A percentile compares a stretch with the other conserved stretches of the same genome.
Evolutionary conservation across 1,284 basidiomycete species (phyloP).

Genomic region (Ustilago shanxiensis): DNA sequence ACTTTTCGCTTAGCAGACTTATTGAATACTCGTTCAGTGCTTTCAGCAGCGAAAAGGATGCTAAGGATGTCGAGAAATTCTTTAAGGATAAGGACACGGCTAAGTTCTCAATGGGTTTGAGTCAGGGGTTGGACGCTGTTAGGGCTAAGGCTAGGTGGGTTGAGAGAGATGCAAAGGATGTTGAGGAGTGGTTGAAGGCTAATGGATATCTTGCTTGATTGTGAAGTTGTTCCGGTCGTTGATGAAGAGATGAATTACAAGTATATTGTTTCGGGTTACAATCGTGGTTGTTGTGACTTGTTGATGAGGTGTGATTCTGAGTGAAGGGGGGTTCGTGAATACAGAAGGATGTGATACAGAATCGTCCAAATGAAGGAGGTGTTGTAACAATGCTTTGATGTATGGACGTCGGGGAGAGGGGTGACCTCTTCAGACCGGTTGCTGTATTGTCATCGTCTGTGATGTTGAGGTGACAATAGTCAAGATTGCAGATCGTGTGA

Average conservation of each 20-base stretch:
- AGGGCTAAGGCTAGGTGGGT: constrained; percentile 76
- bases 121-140: constrained; percentile 79
- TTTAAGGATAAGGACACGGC: constrained; percentile 70
- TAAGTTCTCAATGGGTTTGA: constrained; percentile 75
- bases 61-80: constrained; percentile 77
- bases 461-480: too few species aligned
- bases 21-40: constrained; percentile 75
- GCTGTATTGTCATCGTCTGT: too few species aligned
- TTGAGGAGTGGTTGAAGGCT: constrained; percentile 74
- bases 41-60: constrained; percentile 80
- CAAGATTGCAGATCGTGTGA: too few species aligned
- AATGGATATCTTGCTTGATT: constrained; percentile 57
- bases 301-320: too few species aligned
- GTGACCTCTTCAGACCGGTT: too few species aligned
- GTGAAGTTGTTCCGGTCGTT: background rate
- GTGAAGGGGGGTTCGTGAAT: too few species aligned
- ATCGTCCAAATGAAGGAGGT: too few species aligned
- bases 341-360: too few species aligned
- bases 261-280: too few species aligned
- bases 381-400: too few species aligned
- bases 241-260: background rate
- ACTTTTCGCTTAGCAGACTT: constrained; percentile 66
- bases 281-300: too few species aligned
- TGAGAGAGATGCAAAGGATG: constrained; percentile 75
- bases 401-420: too few species aligned